A percentile compares a stretch with the other conserved stretches of the same genome.
Evolutionary conservation across 2,329 filamentous ascomycete genomes (phyloP).

Genomic region (Aaosphaeria pasadenensis): DNA sequence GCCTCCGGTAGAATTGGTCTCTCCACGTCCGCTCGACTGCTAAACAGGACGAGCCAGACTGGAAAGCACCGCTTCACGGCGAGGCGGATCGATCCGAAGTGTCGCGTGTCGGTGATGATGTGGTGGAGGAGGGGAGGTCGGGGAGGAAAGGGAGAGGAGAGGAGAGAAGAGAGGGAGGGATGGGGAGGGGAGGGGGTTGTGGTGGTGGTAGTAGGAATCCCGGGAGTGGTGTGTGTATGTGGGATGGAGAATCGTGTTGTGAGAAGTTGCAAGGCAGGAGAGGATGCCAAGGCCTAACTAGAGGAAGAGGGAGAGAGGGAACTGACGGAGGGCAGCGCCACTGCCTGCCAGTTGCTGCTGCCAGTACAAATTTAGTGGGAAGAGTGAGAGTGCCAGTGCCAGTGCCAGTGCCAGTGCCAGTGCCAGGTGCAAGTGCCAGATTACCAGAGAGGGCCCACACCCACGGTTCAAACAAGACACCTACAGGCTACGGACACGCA

Average conservation of each 20-base stretch:
- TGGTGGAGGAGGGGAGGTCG: background rate
- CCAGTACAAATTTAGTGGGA: no score
- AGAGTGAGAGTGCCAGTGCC: background rate
- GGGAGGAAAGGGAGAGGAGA: constrained; percentile 2
- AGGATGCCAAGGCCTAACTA: no score
- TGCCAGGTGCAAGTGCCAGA: background rate
- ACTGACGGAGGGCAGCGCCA: no score
- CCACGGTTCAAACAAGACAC: no score
- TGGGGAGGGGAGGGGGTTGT: background rate
- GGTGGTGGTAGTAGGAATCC: background rate
- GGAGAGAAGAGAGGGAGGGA: constrained; percentile 1
- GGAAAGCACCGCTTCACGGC: constrained; percentile 35
- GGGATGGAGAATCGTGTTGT: background rate
- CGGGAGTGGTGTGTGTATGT: background rate
- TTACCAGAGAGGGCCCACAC: no score
- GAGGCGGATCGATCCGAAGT: constrained; percentile 5
- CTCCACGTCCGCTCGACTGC: constrained; percentile 41
- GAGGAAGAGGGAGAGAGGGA: no score
- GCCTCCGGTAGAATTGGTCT: constrained; percentile 20
- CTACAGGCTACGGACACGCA: no score
- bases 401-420: background rate
- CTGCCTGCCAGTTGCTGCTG: no score
- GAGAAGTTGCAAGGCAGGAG: no score
- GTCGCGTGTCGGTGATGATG: constrained; percentile 7
- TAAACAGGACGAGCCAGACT: constrained; percentile 46